These are phyloP conservation scores for Rubroboletus satanas DNA, from an alignment of 768 basidiomycete genomes.

Conservation along the genomic window DNA sequence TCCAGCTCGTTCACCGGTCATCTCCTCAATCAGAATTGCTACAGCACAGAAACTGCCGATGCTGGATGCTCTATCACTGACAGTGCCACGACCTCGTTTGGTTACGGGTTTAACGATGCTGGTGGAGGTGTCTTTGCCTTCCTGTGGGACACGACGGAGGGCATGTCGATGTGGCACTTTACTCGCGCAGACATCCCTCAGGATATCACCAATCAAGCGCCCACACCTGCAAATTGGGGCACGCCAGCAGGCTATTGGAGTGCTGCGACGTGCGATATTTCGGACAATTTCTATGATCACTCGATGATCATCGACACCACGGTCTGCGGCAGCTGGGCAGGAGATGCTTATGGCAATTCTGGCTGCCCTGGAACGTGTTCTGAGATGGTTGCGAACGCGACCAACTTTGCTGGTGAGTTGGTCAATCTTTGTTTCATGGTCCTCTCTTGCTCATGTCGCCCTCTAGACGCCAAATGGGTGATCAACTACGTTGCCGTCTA, in stretches of 20 bases:
- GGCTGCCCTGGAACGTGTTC: conserved; percentile 43
- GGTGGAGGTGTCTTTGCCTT: conserved; percentile 57
- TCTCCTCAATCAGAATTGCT: conserved; percentile 32
- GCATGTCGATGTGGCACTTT: conserved; percentile 57
- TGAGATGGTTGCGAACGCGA: conserved; percentile 47
- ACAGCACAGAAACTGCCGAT: conserved; percentile 39
- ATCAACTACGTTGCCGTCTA: conserved; percentile 55
- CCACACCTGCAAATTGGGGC: conserved; percentile 48
- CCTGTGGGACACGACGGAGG: conserved; percentile 42
- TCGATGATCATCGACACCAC: conserved; percentile 40
- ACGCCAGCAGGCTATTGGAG: conserved; percentile 50
- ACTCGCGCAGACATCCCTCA: conserved; percentile 44
- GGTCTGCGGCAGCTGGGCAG: conserved; percentile 32
- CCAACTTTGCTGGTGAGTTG: conserved; percentile 48
- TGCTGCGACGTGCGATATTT: conserved; percentile 45
- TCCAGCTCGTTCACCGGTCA: conserved; percentile 23
- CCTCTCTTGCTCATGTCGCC: not conserved
- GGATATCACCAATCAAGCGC: conserved; percentile 42
- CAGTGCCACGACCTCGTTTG: conserved; percentile 39
- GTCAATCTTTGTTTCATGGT: not conserved
- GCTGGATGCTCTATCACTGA: conserved; percentile 49
- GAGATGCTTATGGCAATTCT: conserved; percentile 16
- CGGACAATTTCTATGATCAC: conserved; percentile 47
- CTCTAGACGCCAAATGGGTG: conserved; percentile 50
- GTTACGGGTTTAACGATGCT: conserved; percentile 26